Conservation (phyloP, 495 filamentous ascomycete species). For the Pyrenula massariospora region DNA sequence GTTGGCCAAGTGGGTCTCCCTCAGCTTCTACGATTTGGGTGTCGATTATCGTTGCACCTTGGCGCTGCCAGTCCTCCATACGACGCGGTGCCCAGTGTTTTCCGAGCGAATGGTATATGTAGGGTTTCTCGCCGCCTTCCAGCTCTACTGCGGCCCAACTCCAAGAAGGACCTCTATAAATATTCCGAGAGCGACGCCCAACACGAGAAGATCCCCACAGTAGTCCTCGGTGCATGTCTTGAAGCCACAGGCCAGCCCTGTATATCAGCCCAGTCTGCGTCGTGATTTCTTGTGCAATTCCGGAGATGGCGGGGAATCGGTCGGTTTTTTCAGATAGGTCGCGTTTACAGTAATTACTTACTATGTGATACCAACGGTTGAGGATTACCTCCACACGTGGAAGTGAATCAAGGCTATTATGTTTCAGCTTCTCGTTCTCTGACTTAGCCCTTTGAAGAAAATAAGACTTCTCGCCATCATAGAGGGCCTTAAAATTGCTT, state of each 20-base stretch:
- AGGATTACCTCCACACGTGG: background rate
- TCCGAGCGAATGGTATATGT: background rate
- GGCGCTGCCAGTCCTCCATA: background rate
- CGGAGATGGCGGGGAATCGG: background rate
- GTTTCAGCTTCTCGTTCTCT: background rate
- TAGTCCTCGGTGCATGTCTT: conserved; percentile 8
- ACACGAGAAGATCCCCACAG: background rate
- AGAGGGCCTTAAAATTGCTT: background rate
- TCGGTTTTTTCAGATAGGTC: conserved; percentile 1
- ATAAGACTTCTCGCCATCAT: background rate
- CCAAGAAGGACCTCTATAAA: background rate
- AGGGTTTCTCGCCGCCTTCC: background rate
- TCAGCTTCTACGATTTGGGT: background rate
- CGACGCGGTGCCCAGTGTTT: background rate
- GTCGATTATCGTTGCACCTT: background rate
- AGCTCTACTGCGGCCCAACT: conserved; percentile 1
- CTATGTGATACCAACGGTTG: background rate
- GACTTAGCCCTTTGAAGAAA: background rate
- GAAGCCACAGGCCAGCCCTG: background rate
- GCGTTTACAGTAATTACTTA: background rate
- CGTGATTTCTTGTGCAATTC: conserved; percentile 1
- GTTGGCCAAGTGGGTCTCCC: background rate
- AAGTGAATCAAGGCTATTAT: background rate
- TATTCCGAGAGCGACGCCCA: background rate
- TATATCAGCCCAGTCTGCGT: background rate